Conservation (phyloP, 2,329 filamentous ascomycete species). For the Laburnicola sp. region DNA sequence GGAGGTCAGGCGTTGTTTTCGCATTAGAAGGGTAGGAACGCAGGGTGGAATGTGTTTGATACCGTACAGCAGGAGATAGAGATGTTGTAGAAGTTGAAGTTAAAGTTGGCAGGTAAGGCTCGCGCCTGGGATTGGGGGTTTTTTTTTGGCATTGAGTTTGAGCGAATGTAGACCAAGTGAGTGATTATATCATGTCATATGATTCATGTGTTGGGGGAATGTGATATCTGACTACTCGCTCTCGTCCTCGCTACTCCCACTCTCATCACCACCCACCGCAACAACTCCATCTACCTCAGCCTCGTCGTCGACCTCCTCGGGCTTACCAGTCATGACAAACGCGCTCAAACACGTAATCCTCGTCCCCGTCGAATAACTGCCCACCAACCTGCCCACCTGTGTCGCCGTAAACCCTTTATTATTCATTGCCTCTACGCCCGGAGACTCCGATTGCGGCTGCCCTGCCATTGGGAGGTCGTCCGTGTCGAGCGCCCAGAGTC, state of each 20-base stretch:
- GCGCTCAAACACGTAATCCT: slow-evolving; percentile 86
- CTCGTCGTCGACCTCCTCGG: slow-evolving; percentile 32
- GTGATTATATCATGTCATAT: no score
- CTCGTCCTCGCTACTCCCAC: slow-evolving; percentile 25
- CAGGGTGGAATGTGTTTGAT: neutral
- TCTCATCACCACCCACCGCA: slow-evolving; percentile 21
- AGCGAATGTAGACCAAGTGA: no score
- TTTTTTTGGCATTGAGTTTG: no score
- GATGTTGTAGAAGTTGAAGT: no score
- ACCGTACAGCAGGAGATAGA: neutral
- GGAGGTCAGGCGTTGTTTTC: no score
- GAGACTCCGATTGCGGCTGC: no score
- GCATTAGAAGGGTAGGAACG: no score
- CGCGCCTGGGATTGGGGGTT: neutral
- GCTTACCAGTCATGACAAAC: slow-evolving; percentile 72
- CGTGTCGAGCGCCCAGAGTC: slow-evolving; percentile 67
- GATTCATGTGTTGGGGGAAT: neutral
- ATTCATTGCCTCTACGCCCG: slow-evolving; percentile 15
- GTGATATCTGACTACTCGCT: slow-evolving; percentile 20
- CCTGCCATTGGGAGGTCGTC: slow-evolving; percentile 34
- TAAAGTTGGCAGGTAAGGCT: neutral
- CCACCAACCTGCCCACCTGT: slow-evolving; percentile 69
- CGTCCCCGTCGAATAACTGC: slow-evolving; percentile 80
- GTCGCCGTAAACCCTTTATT: slow-evolving; percentile 32
- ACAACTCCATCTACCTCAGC: slow-evolving; percentile 19